These are phyloP conservation scores for Ilyonectria mors-panacis DNA, from an alignment of 2,329 filamentous ascomycete species.

Conservation along the genomic window DNA sequence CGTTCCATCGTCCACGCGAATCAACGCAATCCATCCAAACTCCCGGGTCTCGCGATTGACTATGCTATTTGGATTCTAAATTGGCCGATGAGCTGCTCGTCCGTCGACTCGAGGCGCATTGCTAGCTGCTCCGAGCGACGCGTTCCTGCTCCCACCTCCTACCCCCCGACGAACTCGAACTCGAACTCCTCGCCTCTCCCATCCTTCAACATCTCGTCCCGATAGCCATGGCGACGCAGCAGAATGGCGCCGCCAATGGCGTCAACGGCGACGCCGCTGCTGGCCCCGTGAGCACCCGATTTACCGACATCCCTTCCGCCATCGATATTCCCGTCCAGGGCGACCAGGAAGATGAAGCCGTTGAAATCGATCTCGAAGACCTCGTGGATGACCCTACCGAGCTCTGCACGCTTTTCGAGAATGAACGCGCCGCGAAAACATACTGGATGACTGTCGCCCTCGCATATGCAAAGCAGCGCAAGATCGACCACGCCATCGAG, in stretches of 20 bases:
- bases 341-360: constrained; percentile 78
- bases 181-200: constrained; percentile 18
- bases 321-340: constrained; percentile 78
- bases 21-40: constrained; percentile 6
- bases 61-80: constrained; percentile 45
- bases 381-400: constrained; percentile 95
- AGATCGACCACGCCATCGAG: constrained; percentile 86
- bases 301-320: constrained; percentile 74
- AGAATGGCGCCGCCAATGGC: constrained; percentile 63
- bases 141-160: constrained; percentile 45
- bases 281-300: constrained; percentile 67
- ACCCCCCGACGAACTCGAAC: constrained; percentile 30
- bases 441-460: constrained; percentile 99
- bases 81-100: constrained; percentile 49
- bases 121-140: constrained; percentile 49
- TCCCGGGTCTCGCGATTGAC: constrained; percentile 37
- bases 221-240: constrained; percentile 57
- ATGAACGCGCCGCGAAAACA: constrained; percentile 89
- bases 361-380: constrained; percentile 94
- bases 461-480: constrained; percentile 95
- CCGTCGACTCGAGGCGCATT: constrained; percentile 50
- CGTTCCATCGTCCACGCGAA: constrained; percentile 22
- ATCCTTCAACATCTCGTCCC: constrained; percentile 14
- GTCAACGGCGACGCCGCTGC: constrained; percentile 56
- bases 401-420: constrained; percentile 94